Base-by-base conservation (phyloP, 2,329 filamentous ascomycete genomes). In the Diaporthe citriasiana region DNA sequence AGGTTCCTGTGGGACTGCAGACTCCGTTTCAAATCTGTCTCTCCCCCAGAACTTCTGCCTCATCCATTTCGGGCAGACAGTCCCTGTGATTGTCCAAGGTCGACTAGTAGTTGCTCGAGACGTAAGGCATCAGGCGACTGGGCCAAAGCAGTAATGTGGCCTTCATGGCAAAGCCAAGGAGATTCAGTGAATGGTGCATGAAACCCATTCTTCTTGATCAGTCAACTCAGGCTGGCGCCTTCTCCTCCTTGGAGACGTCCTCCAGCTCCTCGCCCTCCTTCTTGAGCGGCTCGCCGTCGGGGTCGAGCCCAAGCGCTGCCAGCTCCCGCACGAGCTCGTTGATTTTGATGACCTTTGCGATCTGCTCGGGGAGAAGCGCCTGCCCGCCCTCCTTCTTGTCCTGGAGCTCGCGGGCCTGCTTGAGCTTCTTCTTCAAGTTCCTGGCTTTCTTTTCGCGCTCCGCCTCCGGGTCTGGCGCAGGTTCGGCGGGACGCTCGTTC, bases 271-370 rank as follows among this genome's bases (percentile, higher is more conserved):
- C 73, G 71, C 38, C 38, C 17, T 71, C 60, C 40, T 75, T 71
- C 25, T 72, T 68, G 19, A 75, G 12, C 1, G 84, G 84, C 76
- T 95, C 93, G 3, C 93, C 94, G 13, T 97, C 93, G 0, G 90
- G 84, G 82, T 97, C 93, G 76, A 98, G 95, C 0, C 96, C 96
- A 38, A 99, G 87, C 3, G 90, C 89, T 79, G 97, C 94, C 72
- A 99, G 85, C 82, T 98, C 95, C 17, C 95, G 90, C 73, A 98
- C 92, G 68, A 99, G 89, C 85, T 99, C 97, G 76, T 94, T 95
- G 82, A 99, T 98, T 84, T 97, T 97, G 82, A 98, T 97, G 72
- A 99, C 94, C 86, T 99, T 99, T 78, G 96, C 95, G 77, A 98
- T 93, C 85, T 99, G 97, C 85, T 99, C 97, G 0, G 95, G 96